Base-by-base conservation (phyloP, 129 eudicot genomes). In the Lactuca sativa region DNA sequence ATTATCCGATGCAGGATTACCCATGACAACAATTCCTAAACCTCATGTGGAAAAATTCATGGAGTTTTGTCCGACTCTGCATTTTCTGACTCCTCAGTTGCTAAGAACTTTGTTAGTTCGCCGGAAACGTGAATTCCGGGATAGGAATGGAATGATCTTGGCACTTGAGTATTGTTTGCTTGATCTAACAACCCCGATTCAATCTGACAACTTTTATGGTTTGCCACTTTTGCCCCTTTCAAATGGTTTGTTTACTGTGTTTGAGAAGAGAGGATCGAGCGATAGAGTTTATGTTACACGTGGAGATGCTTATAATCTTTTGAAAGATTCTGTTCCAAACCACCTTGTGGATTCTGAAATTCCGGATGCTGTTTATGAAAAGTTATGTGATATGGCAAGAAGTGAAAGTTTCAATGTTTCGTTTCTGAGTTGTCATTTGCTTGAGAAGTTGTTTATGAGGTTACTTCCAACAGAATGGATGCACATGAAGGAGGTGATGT, bases 381-480 rank as follows among this genome's bases (percentile, higher is more conserved):
- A 90, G 82, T 78, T 95, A 47, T 82, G 90, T 74, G 90, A 81
- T 64, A 78, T 95, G 40, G 99, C 99, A 18, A 80, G 62, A 66
- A 87, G 81, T 70, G 91, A 81, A 81, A 80, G 73, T 66, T 95
- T 84, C 59, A 95, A 95, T 70, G n/a, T 86, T 72, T 87, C 88
- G 14, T 82, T 85, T 61, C 71, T 95, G 80, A 76, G 91, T 17
- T 82, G 91, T 59, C 77, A 76, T 59, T 80, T 84, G 81, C 96
- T 95, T 59, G 99, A 90, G 82, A 90, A 85, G 82, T 81, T 95
- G 53, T 79, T 95, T 73, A 12, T 77, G 59, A 81, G 91, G 64
- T 66, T 95, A 77, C 88, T 95, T 84, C 99, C 99, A 2, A 82
- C 80, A 4, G 93, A 95, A 36, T 95, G 99, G 99, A 81, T 83